Percentiles rank a stretch among this genome's conserved stretches.
Evolutionary conservation across 2,329 filamentous ascomycete species (phyloP).

Genomic region (Venturia nashicola): DNA sequence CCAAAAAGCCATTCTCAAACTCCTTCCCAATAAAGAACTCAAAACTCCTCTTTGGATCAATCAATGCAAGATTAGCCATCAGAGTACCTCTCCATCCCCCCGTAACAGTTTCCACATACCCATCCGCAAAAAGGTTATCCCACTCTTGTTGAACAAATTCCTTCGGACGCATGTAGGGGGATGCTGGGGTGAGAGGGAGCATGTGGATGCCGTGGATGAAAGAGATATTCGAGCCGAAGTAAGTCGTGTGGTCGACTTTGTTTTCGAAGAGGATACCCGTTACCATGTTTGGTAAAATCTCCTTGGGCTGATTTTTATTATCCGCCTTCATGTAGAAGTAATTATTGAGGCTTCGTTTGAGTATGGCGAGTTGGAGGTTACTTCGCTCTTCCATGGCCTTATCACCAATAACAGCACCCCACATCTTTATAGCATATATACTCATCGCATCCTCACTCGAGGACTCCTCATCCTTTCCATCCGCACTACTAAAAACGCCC

Average conservation of each 20-base stretch:
- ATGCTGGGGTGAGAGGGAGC: not conserved
- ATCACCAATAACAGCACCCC: slow-evolving; percentile 71
- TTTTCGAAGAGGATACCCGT: slow-evolving; percentile 74
- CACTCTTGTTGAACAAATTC: slow-evolving; percentile 48
- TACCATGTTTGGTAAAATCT: slow-evolving; percentile 69
- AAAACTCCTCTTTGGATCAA: slow-evolving; percentile 59
- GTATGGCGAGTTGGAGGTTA: slow-evolving; percentile 48
- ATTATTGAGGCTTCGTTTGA: slow-evolving; percentile 56
- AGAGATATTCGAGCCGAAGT: slow-evolving; percentile 7
- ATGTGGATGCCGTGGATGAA: slow-evolving; percentile 10
- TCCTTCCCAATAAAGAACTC: slow-evolving; percentile 56
- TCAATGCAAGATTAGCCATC: slow-evolving; percentile 68
- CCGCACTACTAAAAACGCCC: slow-evolving; percentile 55
- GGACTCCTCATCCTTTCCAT: slow-evolving; percentile 78
- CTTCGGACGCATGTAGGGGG: slow-evolving; percentile 40
- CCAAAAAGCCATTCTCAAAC: slow-evolving; percentile 58
- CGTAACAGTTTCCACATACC: not conserved
- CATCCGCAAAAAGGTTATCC: slow-evolving; percentile 49
- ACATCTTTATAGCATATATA: slow-evolving; percentile 82
- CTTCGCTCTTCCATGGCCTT: slow-evolving; percentile 61
- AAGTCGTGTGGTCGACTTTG: slow-evolving; percentile 62
- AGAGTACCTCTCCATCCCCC: slow-evolving; percentile 77
- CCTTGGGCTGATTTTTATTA: slow-evolving; percentile 58
- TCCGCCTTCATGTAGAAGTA: slow-evolving; percentile 67
- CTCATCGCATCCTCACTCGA: slow-evolving; percentile 85